These are phyloP conservation scores for Novymonas esmeraldas DNA, from an alignment of 208 protist species.

Conservation along the genomic window DNA sequence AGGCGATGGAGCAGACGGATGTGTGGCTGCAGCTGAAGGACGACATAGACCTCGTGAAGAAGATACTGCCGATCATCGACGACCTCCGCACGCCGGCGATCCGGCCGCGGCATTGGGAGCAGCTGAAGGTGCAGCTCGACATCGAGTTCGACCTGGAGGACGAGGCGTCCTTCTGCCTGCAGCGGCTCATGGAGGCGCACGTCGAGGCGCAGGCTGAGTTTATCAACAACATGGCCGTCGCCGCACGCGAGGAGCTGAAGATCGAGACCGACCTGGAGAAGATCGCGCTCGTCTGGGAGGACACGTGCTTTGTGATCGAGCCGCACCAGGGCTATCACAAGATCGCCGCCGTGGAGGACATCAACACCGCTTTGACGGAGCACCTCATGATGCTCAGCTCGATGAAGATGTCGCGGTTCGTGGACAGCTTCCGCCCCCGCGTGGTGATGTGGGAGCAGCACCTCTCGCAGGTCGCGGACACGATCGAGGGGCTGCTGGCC, in stretches of 20 bases:
- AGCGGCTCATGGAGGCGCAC: constrained; percentile 93
- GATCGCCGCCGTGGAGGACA: constrained; percentile 92
- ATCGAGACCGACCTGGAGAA: constrained; percentile 94
- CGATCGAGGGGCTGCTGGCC: constrained; percentile 90
- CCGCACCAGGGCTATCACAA: constrained; percentile 92
- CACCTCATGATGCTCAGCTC: constrained; percentile 92
- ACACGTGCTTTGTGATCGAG: constrained; percentile 84
- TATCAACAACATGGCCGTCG: constrained; percentile 92
- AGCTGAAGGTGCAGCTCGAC: constrained; percentile 93
- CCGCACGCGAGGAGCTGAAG: constrained; percentile 95
- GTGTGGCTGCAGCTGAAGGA: constrained; percentile 95
- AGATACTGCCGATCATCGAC: constrained; percentile 95
- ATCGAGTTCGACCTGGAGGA: constrained; percentile 91
- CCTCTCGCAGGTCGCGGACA: constrained; percentile 95
- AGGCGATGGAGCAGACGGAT: constrained; percentile 93
- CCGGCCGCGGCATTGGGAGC: constrained; percentile 93
- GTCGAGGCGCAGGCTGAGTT: constrained; percentile 95
- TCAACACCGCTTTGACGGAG: constrained; percentile 94
- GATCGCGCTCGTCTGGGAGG: constrained; percentile 93
- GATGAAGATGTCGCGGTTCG: constrained; percentile 97
- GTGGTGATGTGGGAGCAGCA: constrained; percentile 96
- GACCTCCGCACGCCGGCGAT: constrained; percentile 96
- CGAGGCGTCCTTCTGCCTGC: constrained; percentile 92
- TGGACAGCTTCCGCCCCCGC: constrained; percentile 94
- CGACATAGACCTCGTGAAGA: constrained; percentile 96